Percentiles rank a stretch among this genome's conserved stretches.
phyloP scores from a whole-genome alignment of 805 yeast species.

The Saturnispora saitoi region DNA sequence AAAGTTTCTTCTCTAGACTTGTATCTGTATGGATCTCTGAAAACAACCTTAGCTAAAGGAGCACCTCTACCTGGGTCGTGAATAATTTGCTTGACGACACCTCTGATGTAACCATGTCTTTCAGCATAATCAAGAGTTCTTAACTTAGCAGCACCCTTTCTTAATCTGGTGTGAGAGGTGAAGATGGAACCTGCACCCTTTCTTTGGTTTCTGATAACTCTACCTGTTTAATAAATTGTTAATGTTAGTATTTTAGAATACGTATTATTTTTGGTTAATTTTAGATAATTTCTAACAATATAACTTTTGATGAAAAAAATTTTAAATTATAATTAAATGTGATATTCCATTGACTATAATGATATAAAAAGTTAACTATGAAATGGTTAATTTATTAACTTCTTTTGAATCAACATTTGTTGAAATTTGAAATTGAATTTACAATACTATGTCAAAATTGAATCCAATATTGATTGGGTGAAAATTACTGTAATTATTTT shows the following conservation, averaged over 20 bases:
- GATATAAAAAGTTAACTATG: too few species aligned
- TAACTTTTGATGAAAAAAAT: too few species aligned
- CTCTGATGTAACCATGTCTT: constrained; percentile 99
- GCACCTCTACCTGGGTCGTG: constrained; percentile 99
- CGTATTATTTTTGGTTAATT: neutral
- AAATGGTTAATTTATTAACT: too few species aligned
- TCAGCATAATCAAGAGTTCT: constrained; percentile 99
- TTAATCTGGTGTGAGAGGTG: constrained; percentile 99
- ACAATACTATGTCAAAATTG: too few species aligned
- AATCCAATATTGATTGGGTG: too few species aligned
- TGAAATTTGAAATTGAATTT: too few species aligned
- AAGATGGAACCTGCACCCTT: constrained; percentile 99
- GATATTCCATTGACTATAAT: too few species aligned
- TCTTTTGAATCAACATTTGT: too few species aligned
- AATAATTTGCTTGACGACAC: constrained; percentile 96
- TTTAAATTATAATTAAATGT: too few species aligned
- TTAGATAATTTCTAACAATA: too few species aligned
- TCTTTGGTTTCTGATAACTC: constrained; percentile 99
- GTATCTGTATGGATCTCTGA: constrained; percentile 99
- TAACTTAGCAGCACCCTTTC: constrained; percentile 99
- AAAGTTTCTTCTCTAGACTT: constrained; percentile 96
- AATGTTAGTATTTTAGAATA: neutral
- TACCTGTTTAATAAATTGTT: constrained; percentile 40
- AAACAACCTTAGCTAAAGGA: constrained; percentile 96
- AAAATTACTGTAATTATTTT: too few species aligned